Percentiles rank a stretch among this genome's conserved stretches.
Evolutionary conservation across 2,329 filamentous ascomycete genomes (phyloP).

Genomic region (Camillea tinctor): DNA sequence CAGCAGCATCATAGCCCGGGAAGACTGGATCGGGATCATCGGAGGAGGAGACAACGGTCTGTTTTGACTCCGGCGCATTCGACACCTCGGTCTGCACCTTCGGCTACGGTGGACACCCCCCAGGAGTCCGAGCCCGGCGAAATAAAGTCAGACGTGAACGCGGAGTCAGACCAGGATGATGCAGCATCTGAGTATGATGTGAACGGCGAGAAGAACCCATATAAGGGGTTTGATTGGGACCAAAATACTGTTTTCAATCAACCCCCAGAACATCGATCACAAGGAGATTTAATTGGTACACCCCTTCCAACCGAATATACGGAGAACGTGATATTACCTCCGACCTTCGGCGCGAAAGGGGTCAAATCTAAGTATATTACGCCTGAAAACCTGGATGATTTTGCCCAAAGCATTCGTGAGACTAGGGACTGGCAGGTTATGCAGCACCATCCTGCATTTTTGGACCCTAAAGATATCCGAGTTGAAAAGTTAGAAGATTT

Average conservation of each 20-base stretch:
- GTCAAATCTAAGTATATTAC: conserved; percentile 33
- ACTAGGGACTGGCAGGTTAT: conserved; percentile 32
- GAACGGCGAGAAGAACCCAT: conserved; percentile 9
- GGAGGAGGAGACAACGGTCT: conserved; percentile 10
- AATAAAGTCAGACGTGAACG: conserved; percentile 18
- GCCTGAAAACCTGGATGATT: conserved; percentile 31
- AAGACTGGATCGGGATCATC: conserved; percentile 6
- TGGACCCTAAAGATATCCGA: conserved; percentile 21
- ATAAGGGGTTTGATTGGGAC: conserved; percentile 25
- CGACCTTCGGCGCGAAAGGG: conserved; percentile 28
- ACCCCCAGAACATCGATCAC: conserved; percentile 6
- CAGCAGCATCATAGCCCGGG: conserved; percentile 13
- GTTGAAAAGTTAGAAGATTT: conserved; percentile 23
- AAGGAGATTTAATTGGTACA: conserved; percentile 30
- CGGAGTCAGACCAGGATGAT: conserved; percentile 14
- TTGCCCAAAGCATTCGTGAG: conserved; percentile 30
- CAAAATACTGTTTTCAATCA: conserved; percentile 29
- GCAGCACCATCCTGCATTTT: conserved; percentile 29
- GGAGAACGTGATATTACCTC: conserved; percentile 32
- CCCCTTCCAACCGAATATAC: conserved; percentile 31
- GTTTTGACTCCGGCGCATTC: conserved; percentile 6
- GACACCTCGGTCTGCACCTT: conserved; percentile 7
- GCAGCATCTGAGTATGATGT: conserved; percentile 2
- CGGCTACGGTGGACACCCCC: conserved; percentile 6
- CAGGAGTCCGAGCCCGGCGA: conserved; percentile 22